Evolutionary conservation across 2,329 filamentous ascomycete species (phyloP).

Genomic region (Lasiodiplodia theobromae): DNA sequence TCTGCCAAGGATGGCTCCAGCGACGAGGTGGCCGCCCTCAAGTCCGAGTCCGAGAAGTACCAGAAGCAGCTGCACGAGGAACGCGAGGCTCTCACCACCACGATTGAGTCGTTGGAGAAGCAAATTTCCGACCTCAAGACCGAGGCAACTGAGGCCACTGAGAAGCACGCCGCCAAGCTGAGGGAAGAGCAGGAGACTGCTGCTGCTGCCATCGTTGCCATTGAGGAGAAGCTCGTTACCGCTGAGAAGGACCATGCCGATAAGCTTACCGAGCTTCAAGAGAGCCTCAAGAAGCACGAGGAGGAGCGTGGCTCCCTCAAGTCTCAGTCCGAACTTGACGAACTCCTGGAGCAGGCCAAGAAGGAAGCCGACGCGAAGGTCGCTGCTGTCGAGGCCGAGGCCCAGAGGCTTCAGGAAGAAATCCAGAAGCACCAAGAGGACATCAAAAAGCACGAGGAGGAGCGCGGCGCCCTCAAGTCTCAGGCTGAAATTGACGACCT

Average conservation of each 20-base stretch:
- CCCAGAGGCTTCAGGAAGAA: conserved; percentile 18
- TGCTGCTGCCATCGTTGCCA: conserved; percentile 20
- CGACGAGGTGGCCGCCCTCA: conserved; percentile 20
- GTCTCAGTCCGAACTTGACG: conserved; percentile 23
- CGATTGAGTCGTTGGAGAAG: conserved; percentile 25
- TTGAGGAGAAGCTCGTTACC: conserved; percentile 27
- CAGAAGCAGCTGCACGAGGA: conserved; percentile 28
- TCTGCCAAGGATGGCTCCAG: conserved; percentile 13
- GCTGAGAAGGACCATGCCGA: conserved; percentile 25
- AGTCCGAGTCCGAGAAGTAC: conserved; percentile 24
- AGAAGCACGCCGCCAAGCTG: conserved; percentile 13
- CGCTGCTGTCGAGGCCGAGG: conserved; percentile 14
- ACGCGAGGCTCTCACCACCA: conserved; percentile 12
- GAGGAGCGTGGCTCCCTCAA: conserved; percentile 24
- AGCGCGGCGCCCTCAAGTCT: conserved; percentile 19
- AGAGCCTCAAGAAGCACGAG: conserved; percentile 13
- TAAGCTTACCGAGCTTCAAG: conserved; percentile 18
- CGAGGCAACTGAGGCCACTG: conserved; percentile 11
- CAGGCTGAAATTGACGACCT: conserved; percentile 19
- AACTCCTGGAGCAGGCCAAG: conserved; percentile 12
- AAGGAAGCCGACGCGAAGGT: conserved; percentile 11
- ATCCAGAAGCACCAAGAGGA: conserved; percentile 13
- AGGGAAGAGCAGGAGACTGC: conserved; percentile 19
- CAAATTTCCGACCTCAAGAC: conserved; percentile 19
- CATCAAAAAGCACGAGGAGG: conserved; percentile 21